A percentile compares a stretch with the other conserved stretches of the same genome.
These are phyloP conservation scores for Pseudomonodictys pantanalensis DNA, from an alignment of 495 filamentous ascomycete species.

Conservation along the genomic window DNA sequence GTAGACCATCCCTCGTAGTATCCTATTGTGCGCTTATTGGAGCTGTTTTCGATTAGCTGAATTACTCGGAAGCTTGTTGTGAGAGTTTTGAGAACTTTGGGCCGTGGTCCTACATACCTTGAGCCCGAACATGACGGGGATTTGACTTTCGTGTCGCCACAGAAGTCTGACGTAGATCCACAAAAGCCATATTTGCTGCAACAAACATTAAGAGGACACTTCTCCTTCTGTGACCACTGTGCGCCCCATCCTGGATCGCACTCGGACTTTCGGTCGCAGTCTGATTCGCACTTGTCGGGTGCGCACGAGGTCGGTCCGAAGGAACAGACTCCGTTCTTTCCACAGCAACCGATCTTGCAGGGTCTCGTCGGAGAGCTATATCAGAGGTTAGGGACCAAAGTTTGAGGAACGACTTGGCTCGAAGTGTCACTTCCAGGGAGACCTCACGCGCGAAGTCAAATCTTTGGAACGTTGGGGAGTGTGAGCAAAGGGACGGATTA, in stretches of 20 bases:
- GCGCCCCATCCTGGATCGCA: slow-evolving; percentile 1
- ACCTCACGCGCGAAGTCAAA: too few species aligned
- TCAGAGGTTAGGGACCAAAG: too few species aligned
- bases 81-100: too few species aligned
- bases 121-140: background rate
- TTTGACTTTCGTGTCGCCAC: background rate
- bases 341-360: slow-evolving; percentile 1
- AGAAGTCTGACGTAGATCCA: slow-evolving; percentile 1
- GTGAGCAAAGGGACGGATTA: too few species aligned
- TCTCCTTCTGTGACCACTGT: background rate
- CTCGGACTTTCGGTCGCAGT: slow-evolving; percentile 4
- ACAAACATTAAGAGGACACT: slow-evolving; percentile 25
- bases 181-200: slow-evolving; percentile 19
- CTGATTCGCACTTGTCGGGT: background rate
- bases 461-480: too few species aligned
- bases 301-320: background rate
- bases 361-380: background rate
- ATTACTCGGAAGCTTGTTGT: too few species aligned
- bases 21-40: slow-evolving; percentile 4
- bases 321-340: background rate
- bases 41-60: slow-evolving; percentile 4
- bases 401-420: too few species aligned
- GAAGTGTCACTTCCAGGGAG: too few species aligned
- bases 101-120: too few species aligned
- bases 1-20: slow-evolving; percentile 24